Conservation (phyloP, 495 filamentous ascomycete genomes). For the Neurospora sublineolata region DNA sequence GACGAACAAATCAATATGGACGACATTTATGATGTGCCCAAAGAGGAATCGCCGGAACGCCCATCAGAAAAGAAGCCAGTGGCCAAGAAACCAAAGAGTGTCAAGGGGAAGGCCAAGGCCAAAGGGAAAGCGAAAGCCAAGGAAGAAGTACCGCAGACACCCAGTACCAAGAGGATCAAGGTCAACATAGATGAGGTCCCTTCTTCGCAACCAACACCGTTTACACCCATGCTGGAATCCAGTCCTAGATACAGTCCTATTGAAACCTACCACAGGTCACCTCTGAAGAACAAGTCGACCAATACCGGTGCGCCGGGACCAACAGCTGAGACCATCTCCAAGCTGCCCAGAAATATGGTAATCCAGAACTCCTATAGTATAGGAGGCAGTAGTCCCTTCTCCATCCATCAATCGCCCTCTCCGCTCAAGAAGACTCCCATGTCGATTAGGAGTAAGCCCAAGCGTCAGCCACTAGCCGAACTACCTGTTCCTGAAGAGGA, state of each 20-base stretch:
- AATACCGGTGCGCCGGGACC: conserved; percentile 16
- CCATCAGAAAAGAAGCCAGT: not conserved
- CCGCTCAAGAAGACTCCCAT: not conserved
- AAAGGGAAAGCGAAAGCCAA: not conserved
- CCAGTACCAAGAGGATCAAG: conserved; percentile 21
- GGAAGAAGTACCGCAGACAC: conserved; percentile 18
- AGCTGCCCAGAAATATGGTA: conserved; percentile 19
- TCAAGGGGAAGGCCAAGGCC: not conserved
- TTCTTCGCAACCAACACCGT: conserved; percentile 25
- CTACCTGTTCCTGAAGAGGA: conserved; percentile 7
- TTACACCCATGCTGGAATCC: conserved; percentile 25
- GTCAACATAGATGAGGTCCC: conserved; percentile 27
- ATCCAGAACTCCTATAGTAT: conserved; percentile 32
- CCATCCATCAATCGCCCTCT: conserved; percentile 2
- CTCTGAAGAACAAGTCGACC: conserved; percentile 27
- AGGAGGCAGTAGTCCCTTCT: conserved; percentile 14
- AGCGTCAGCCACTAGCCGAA: conserved; percentile 17
- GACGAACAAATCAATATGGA: not conserved
- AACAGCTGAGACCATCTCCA: conserved; percentile 15
- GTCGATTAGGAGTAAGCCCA: conserved; percentile 4
- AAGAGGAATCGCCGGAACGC: not conserved
- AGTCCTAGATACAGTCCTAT: conserved; percentile 16
- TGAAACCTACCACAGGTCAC: conserved; percentile 18
- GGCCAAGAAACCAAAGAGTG: conserved; percentile 1
- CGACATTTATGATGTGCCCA: not conserved